Evolutionary conservation across 2,329 filamentous ascomycete species (phyloP).

Genomic region (Apiospora rasikravindrae): DNA sequence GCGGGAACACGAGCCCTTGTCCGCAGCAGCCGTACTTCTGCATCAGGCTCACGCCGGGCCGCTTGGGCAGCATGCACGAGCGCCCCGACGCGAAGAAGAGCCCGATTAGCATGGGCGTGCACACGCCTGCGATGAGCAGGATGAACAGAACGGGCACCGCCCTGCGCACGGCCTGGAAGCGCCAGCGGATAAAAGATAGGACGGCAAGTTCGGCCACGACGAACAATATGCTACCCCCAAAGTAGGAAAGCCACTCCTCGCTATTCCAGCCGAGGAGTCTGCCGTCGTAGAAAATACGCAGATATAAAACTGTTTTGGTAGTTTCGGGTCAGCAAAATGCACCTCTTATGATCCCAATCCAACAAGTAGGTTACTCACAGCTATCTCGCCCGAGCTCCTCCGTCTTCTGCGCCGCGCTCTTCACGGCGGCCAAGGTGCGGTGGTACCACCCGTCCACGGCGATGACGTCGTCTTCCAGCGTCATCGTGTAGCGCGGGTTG

Average conservation of each 20-base stretch:
- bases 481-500: conserved; percentile 30
- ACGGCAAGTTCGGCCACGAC: conserved; percentile 23
- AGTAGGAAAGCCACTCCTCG: conserved; percentile 33
- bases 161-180: conserved; percentile 25
- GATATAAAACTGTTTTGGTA: conserved; percentile 32
- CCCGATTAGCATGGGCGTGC: conserved; percentile 30
- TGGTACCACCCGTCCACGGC: conserved; percentile 36
- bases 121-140: conserved; percentile 27
- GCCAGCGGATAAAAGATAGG: conserved; percentile 23
- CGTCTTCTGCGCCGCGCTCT: conserved; percentile 25
- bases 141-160: conserved; percentile 25
- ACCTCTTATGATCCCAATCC: neutral
- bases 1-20: conserved; percentile 36
- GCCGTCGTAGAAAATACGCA: conserved; percentile 37
- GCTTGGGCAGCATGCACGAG: conserved; percentile 30
- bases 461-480: conserved; percentile 36
- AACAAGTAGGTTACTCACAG: conserved; percentile 23
- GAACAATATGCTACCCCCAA: conserved; percentile 25
- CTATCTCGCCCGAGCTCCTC: conserved; percentile 27
- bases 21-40: conserved; percentile 34
- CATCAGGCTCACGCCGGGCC: conserved; percentile 32
- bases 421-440: conserved; percentile 28
- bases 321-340: neutral
- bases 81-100: conserved; percentile 35
- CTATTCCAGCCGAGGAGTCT: conserved; percentile 37